Evolutionary conservation across 2,329 filamentous ascomycete genomes (phyloP).

Genomic region (Arthrobotrys entomopaga): DNA sequence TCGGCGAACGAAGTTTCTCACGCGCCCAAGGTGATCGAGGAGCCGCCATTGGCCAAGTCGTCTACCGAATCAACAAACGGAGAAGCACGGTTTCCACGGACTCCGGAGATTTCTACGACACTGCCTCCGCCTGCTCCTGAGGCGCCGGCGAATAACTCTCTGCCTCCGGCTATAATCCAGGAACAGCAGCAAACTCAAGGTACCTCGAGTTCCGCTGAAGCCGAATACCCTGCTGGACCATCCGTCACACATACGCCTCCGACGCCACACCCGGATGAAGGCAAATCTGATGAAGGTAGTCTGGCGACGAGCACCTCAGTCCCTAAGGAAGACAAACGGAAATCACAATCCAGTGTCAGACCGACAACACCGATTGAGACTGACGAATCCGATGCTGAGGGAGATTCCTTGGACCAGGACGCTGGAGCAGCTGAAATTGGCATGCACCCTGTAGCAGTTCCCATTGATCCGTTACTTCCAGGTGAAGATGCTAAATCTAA

Average conservation of each 20-base stretch:
- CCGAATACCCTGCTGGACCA: conserved; percentile 26
- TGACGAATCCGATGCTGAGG: conserved; percentile 40
- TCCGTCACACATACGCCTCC: conserved; percentile 47
- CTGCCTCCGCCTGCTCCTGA: conserved; percentile 48
- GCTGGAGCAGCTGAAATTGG: conserved; percentile 37
- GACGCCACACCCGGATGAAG: conserved; percentile 37
- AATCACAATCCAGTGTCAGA: conserved; percentile 43
- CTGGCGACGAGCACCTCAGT: conserved; percentile 13
- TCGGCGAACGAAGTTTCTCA: conserved; percentile 20
- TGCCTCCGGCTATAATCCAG: conserved; percentile 48
- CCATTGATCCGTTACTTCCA: conserved; percentile 31
- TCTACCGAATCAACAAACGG: conserved; percentile 51
- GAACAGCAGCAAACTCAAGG: conserved; percentile 46
- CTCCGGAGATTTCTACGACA: conserved; percentile 35
- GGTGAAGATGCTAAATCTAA: conserved; percentile 60
- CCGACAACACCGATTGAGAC: conserved; percentile 49
- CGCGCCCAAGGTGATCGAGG: conserved; percentile 41
- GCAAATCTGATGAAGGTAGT: conserved; percentile 26
- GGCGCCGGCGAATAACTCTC: conserved; percentile 28
- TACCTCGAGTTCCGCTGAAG: conserved; percentile 20
- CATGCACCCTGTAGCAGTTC: conserved; percentile 44
- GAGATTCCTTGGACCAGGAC: conserved; percentile 36
- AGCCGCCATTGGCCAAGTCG: conserved; percentile 45
- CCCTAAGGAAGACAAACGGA: conserved; percentile 45
- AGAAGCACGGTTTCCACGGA: conserved; percentile 41